Evolutionary conservation across 768 basidiomycete genomes (phyloP), one percentile per base, ranked within the genome.

Genomic region (Kwoniella shandongensis): DNA sequence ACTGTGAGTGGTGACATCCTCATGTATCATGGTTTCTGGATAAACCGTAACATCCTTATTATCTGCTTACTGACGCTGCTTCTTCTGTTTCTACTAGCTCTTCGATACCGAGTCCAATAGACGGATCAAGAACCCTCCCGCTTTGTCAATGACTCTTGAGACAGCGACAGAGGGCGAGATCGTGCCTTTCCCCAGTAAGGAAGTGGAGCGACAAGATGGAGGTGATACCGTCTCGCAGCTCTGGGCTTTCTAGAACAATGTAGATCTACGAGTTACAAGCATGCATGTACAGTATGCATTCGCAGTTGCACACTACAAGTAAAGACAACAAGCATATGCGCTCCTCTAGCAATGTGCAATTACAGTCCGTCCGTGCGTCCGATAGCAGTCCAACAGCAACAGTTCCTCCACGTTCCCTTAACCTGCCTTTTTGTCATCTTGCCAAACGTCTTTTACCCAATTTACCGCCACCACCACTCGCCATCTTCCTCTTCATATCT

Each of bases 31-130:
- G 4, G 3, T 45, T 12, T 29, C 22, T 44, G 11, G 20, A 44
- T 44, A 18, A 44, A 15, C n/a, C 13, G 4, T 44, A 12, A 20
- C 10, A 12, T 25, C 4, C 4, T 40, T 20, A 17, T 8, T 8
- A 36, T 8, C 17, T 17, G 35, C 8, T 17, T 17, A 8, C 10
- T 17, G 35, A 17, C 35, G 17, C 35, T 17, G 39, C 22, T 3
- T n/a, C 20, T 25, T 12, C 32, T 10, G 6, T 12, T 22, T 30
- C 6, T 15, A 1, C 20, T 70, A 96, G 92, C 81, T 98, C 27
- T 87, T 93, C 64, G 89, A 93, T 32, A 88, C 88, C 0, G 93
- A 96, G 69, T 79, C 81, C 27, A 85, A 83, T 61, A 80, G 89
- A 48, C 87, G 84, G 62, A 86, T 94, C 42, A 89, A 86, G 72